Percentiles rank a stretch among this genome's conserved stretches.
Evolutionary conservation across 352 stramenopile species (phyloP).

Genomic region (Lagenidium giganteum): DNA sequence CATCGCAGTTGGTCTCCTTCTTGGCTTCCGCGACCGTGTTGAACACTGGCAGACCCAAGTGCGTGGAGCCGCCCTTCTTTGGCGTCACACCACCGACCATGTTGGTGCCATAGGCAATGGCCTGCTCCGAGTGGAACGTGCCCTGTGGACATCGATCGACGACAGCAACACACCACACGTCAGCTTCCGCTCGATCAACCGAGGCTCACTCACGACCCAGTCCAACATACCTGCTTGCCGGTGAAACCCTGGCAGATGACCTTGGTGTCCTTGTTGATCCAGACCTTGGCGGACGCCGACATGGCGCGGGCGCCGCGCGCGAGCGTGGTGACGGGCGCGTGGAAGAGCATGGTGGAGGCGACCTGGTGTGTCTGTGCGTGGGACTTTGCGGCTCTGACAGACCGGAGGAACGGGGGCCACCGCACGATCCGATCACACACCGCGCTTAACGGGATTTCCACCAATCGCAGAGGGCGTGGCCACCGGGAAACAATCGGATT

Average conservation of each 20-base stretch:
- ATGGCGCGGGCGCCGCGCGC: conserved; percentile 57
- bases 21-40: conserved; percentile 93
- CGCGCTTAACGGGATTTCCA: no score
- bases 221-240: conserved; percentile 96
- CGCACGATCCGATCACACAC: background rate
- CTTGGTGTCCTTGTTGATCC: conserved; percentile 99
- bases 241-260: conserved; percentile 99
- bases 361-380: conserved; percentile 2
- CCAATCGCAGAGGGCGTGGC: no score
- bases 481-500: no score
- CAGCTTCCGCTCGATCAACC: background rate
- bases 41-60: conserved; percentile 99
- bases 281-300: conserved; percentile 98
- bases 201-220: no score
- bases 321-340: conserved; percentile 43
- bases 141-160: conserved; percentile 49
- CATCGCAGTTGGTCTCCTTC: conserved; percentile 89
- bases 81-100: conserved; percentile 99
- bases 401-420: conserved; percentile 5
- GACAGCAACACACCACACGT: background rate
- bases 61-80: conserved; percentile 96
- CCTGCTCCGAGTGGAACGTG: conserved; percentile 99
- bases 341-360: conserved; percentile 45
- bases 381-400: conserved; percentile 16
- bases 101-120: conserved; percentile 99